A percentile compares a stretch with the other conserved stretches of the same genome.
These are phyloP conservation scores for Botrytis cinerea DNA, from an alignment of 2,329 filamentous ascomycete species.

Conservation along the genomic window DNA sequence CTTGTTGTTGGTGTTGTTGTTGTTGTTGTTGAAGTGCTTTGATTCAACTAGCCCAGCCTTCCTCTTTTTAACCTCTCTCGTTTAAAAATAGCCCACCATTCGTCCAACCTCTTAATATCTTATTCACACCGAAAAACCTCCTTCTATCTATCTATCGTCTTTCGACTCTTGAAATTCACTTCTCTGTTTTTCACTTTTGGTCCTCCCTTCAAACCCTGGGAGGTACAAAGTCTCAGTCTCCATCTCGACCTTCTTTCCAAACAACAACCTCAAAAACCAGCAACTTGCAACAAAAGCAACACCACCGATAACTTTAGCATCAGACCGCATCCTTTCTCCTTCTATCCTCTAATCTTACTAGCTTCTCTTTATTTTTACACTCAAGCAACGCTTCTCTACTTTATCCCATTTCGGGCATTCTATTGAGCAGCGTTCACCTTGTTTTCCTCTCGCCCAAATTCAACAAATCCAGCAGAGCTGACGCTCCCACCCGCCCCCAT, in stretches of 20 bases:
- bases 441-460: conserved; percentile 32
- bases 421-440: conserved; percentile 35
- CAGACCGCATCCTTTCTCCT: conserved; percentile 8
- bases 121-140: conserved; percentile 14
- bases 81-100: conserved; percentile 21
- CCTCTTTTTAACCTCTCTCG: conserved; percentile 14
- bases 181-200: background rate
- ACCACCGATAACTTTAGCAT: conserved; percentile 21
- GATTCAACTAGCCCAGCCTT: conserved; percentile 16
- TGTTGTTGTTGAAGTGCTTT: background rate
- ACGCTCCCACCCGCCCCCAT: conserved; percentile 35
- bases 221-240: background rate
- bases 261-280: background rate
- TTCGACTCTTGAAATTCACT: conserved; percentile 19
- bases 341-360: background rate
- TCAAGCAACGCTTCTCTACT: background rate
- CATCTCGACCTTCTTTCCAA: background rate
- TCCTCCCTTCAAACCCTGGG: background rate
- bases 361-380: background rate
- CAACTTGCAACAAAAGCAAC: conserved; percentile 7
- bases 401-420: conserved; percentile 27
- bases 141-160: background rate
- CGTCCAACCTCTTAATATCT: conserved; percentile 20
- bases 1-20: background rate
- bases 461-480: conserved; percentile 37